phyloP scores from a whole-genome alignment of 768 basidiomycete genomes.

The Lentinula sp. region DNA sequence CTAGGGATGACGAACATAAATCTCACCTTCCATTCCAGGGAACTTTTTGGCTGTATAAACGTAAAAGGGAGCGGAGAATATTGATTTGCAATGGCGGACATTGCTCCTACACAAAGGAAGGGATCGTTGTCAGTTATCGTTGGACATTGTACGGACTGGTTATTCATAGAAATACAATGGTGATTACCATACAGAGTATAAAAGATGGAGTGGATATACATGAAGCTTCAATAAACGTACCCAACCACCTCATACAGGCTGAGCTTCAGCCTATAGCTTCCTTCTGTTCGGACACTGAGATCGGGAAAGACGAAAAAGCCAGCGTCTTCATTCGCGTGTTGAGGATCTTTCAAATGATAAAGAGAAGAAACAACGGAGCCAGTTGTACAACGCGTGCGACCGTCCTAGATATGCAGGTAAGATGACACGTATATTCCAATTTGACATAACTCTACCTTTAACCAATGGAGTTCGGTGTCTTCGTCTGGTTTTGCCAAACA shows the following conservation, averaged over 20 bases:
- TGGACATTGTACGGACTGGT: no score
- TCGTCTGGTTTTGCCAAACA: slow-evolving; percentile 85
- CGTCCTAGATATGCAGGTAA: slow-evolving; percentile 48
- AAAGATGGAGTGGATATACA: neutral
- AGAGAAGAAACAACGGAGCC: slow-evolving; percentile 87
- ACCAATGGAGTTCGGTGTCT: slow-evolving; percentile 84
- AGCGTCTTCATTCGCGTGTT: slow-evolving; percentile 43
- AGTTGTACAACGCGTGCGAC: slow-evolving; percentile 86
- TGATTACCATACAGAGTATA: neutral
- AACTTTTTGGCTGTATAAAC: slow-evolving; percentile 97
- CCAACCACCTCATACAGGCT: slow-evolving; percentile 87
- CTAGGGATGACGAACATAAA: no score
- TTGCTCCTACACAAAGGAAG: slow-evolving; percentile 46
- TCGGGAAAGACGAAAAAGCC: slow-evolving; percentile 98
- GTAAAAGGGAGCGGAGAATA: slow-evolving; percentile 85
- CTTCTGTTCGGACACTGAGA: slow-evolving; percentile 87
- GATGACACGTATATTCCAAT: neutral
- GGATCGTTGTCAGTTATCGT: neutral
- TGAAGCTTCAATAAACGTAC: slow-evolving; percentile 36
- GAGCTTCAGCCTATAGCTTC: slow-evolving; percentile 71
- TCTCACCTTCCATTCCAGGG: slow-evolving; percentile 89
- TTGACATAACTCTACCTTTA: slow-evolving; percentile 42
- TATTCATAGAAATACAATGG: no score
- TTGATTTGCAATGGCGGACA: slow-evolving; percentile 86
- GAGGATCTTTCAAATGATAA: slow-evolving; percentile 82